Base-by-base conservation (phyloP, 1,139 yeast genomes). In the Tardiomyces blankii region DNA sequence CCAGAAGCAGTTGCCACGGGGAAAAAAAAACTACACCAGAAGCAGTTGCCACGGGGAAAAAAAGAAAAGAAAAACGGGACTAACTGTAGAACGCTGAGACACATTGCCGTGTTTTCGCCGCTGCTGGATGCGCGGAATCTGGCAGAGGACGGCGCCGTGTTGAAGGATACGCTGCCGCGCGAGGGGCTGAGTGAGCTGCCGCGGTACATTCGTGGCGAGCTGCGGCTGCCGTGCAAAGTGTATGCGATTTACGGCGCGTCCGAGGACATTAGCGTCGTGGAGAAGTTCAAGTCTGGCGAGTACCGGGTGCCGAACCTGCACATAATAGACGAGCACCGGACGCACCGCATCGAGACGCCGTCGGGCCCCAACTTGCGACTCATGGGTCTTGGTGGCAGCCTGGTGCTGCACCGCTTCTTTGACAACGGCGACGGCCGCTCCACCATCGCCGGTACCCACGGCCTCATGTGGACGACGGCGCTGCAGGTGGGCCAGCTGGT, bases 241-340 rank as follows among this genome's bases (percentile, higher is more conserved):
- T 84, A 84, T 62, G 78, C 89, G 4, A 77, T 82, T 16, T 80
- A 76, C 57, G 93, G 93, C 0, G 82, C 84, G 54, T 71, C 81
- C 46, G 94, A 84, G 59, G 94, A 84, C 58, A 77, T 86, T 1
- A 61, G 70, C 9, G 82, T 84, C 18, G 66, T 84, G 41, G 75
- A 78, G 52, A 76, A 75, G 63, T 74, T 84, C 59, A 73, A 79
- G 46, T 61, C 67, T 43, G 82, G 82, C 11, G 66, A 68, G 14
- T 73, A 76, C 50, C 49, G 50, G 2, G 71, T 84, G 3, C 75
- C 77, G 12, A 83, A 84, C 57, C 64, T 84, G 47, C 64, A 67
- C 55, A 61, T 84, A 8, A 68, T 84, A 41, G 89, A 82, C 59
- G 89, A 83, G 56, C 65, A 66, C 39, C 65, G 65, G 38, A 57